Evolutionary conservation across 2,329 filamentous ascomycete species (phyloP), one percentile per base, ranked within the genome.

Genomic region (Aspergillus sp.): DNA sequence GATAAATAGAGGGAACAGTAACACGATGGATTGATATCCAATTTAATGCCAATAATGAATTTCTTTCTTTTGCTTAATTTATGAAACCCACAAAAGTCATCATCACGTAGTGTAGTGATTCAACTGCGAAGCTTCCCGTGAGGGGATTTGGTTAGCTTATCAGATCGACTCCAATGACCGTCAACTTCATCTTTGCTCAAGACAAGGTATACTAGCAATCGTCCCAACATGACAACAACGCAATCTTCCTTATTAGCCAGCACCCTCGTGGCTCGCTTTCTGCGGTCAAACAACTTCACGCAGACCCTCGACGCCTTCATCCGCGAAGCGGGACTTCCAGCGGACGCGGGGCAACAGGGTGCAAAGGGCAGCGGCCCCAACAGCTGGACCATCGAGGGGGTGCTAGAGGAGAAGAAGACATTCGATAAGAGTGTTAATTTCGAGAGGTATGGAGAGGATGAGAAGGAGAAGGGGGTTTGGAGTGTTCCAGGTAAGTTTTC

Each of bases 301-400:
- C 55, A 82, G 69, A 81, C 80, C 13, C 67, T 82, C 26, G 64
- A 72, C 27, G 74, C 72, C n/a, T 83, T 83, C 56, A 65, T 83
- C 44, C 56, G 62, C 37, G 80, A 83, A 60, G 77, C 79, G 7
- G 73, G 70, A 5, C 65, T 83, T 12, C 67, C 76, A 9, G 49
- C 65, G 12, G 72, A 79, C 61, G 72, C 68, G 37, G 80, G 75
- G 50, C 52, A 63, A 43, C n/a, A 48, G 47, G 9, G 54, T 27
- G 9, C 34, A 39, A 32, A 28, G 38, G 31, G 13, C 37, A 8
- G 49, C 7, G 45, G 56, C 8, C 67, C 65, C 39, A 66, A 67
- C 28, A 67, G 72, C 42, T 66, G 80, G 58, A 81, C 79, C 3
- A 72, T 83, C 41, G 79, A 83, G 53, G 67, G 73, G 36, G 66